Evolutionary conservation across 306 rosid genomes (phyloP).

Genomic region (Trifolium repens): DNA sequence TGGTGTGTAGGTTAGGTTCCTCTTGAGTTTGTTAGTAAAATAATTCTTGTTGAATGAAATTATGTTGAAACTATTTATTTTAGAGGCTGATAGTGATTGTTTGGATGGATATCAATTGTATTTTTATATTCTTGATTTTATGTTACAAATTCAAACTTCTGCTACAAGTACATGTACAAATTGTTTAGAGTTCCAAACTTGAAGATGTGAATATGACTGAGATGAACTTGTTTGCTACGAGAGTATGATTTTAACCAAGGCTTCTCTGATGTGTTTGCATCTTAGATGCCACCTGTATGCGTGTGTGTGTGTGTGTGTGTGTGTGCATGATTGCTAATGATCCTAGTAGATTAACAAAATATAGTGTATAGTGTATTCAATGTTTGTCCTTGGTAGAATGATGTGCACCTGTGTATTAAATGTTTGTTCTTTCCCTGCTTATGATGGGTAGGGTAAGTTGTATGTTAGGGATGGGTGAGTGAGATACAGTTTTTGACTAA

Average conservation of each 20-base stretch:
- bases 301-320: no score
- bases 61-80: background rate
- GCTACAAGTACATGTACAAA: background rate
- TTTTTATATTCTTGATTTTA: background rate
- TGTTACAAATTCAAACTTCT: background rate
- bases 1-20: background rate
- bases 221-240: background rate
- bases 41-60: background rate
- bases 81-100: background rate
- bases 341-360: background rate
- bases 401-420: background rate
- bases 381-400: background rate
- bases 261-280: background rate
- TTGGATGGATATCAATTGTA: background rate
- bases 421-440: background rate
- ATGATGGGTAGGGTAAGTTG: background rate
- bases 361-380: background rate
- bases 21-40: background rate
- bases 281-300: background rate
- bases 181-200: background rate
- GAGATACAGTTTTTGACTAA: background rate
- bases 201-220: background rate
- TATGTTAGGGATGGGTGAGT: background rate
- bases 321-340: background rate
- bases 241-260: background rate